Conservation (phyloP, 352 stramenopile genomes). For the Phytophthora crassamura region DNA sequence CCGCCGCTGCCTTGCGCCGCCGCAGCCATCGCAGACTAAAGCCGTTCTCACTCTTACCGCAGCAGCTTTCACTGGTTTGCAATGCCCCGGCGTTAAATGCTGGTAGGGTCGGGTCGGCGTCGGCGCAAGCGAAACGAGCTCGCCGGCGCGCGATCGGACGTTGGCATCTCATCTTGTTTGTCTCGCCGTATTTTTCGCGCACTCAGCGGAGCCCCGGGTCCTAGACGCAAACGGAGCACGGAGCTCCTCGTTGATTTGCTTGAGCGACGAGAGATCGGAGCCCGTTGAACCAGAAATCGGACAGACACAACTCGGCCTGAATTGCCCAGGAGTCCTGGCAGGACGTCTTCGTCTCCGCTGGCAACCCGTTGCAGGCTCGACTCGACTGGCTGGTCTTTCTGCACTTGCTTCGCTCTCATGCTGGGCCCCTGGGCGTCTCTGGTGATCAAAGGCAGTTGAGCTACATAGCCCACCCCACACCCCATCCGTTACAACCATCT, state of each 20-base stretch:
- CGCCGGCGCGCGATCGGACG: slow-evolving; percentile 19
- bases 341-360: too few species aligned
- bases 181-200: slow-evolving; percentile 18
- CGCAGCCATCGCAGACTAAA: slow-evolving; percentile 17
- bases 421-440: background rate
- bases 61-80: slow-evolving; percentile 13
- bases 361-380: slow-evolving; percentile 2
- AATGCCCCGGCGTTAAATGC: slow-evolving; percentile 2
- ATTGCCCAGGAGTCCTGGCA: background rate
- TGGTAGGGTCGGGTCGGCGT: background rate
- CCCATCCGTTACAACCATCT: slow-evolving; percentile 27
- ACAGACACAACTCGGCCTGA: background rate
- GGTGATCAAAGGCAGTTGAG: slow-evolving; percentile 2
- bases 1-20: background rate
- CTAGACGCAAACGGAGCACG: slow-evolving; percentile 17
- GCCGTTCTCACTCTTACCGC: slow-evolving; percentile 21
- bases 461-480: background rate
- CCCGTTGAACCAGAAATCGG: slow-evolving; percentile 20
- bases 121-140: slow-evolving; percentile 1
- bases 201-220: slow-evolving; percentile 12
- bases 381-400: slow-evolving; percentile 16
- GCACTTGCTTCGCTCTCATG: slow-evolving; percentile 13
- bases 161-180: slow-evolving; percentile 27
- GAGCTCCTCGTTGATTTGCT: slow-evolving; percentile 26
- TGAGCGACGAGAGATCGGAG: slow-evolving; percentile 22